Conservation (phyloP, 176 grass and related monocot genomes). For the Phyllostachys edulis region DNA sequence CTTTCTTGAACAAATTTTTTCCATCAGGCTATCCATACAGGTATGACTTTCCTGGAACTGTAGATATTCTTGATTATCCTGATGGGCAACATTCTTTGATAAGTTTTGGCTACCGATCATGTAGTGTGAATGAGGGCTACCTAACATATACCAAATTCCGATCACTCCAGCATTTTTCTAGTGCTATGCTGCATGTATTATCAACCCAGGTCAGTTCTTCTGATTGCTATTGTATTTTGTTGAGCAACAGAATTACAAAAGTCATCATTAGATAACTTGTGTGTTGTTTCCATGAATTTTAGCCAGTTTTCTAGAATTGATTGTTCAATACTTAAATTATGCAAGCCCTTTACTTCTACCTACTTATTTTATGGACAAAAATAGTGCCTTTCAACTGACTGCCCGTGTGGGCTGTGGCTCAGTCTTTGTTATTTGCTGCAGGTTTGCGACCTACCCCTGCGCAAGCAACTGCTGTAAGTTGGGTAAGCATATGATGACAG, state of each 20-base stretch:
- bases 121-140: constrained; percentile 94
- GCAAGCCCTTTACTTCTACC: not conserved
- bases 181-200: constrained; percentile 87
- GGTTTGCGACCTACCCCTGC: constrained; percentile 89
- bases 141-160: constrained; percentile 83
- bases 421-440: constrained; percentile 93
- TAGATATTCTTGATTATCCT: constrained; percentile 6
- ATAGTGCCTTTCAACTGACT: constrained; percentile 47
- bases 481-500: constrained; percentile 60
- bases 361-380: not conserved
- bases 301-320: not conserved
- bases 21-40: constrained; percentile 95
- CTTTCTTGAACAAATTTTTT: constrained; percentile 93
- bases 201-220: constrained; percentile 74
- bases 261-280: not conserved
- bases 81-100: not conserved
- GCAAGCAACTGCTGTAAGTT: constrained; percentile 83
- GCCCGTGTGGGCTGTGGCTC: constrained; percentile 60
- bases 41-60: constrained; percentile 41
- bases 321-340: not conserved
- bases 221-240: not conserved
- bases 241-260: not conserved
- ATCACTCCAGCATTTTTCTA: constrained; percentile 89
- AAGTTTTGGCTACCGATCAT: constrained; percentile 10
- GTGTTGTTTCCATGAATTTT: not conserved